These are phyloP conservation scores for Pseudotsuga menziesii DNA, from an alignment of 75 land plant species.

Conservation along the genomic window DNA sequence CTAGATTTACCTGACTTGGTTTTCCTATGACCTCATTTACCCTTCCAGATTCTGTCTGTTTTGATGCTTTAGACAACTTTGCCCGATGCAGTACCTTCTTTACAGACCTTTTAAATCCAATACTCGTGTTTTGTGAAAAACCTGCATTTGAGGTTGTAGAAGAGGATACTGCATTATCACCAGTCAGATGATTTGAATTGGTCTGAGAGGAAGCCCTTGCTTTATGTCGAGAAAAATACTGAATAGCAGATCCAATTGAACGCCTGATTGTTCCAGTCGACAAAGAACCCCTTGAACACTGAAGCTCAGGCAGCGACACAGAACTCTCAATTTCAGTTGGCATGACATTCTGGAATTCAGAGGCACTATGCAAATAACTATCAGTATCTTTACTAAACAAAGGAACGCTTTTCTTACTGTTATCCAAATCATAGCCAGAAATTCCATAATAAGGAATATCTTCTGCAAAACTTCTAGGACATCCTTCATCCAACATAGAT, in stretches of 20 bases:
- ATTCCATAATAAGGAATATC: neutral
- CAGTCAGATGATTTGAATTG: neutral
- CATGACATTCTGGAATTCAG: neutral
- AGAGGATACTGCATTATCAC: neutral
- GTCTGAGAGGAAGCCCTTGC: neutral
- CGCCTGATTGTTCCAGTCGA: conserved; percentile 3
- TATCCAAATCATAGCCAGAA: neutral
- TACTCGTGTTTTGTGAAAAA: conserved; percentile 6
- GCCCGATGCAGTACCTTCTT: conserved; percentile 31
- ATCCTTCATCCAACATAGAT: neutral
- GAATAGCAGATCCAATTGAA: conserved; percentile 10
- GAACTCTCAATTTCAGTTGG: neutral
- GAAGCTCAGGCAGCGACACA: neutral
- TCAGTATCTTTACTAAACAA: neutral
- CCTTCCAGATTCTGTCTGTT: conserved; percentile 14
- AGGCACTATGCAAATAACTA: neutral
- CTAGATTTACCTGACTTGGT: conserved; percentile 1
- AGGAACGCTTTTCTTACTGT: neutral
- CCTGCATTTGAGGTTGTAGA: neutral
- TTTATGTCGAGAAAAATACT: conserved; percentile 9
- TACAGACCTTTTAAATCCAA: conserved; percentile 29
- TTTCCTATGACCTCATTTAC: conserved; percentile 12
- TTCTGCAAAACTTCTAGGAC: neutral
- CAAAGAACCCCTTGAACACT: neutral
- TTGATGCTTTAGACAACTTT: conserved; percentile 15